Evolutionary conservation across 768 basidiomycete species (phyloP).

Genomic region (Rossbeevera mucosa): DNA sequence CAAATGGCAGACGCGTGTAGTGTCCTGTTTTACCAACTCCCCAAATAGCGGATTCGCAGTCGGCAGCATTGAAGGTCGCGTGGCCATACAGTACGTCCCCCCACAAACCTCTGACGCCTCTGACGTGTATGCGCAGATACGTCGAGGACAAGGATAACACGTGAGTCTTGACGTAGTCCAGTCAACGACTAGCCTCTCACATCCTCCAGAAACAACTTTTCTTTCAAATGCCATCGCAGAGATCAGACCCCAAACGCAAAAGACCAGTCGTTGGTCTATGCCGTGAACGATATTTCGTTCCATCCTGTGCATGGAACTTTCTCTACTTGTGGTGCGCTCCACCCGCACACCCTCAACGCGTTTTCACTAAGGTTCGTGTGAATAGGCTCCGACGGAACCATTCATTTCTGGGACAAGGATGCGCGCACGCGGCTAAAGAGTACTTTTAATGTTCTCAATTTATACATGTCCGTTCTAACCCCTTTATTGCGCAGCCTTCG

Average conservation of each 20-base stretch:
- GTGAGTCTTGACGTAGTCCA: slow-evolving; percentile 37
- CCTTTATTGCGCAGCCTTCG: slow-evolving; percentile 52
- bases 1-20: slow-evolving; percentile 89
- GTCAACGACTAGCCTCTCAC: background rate
- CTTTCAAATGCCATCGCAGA: slow-evolving; percentile 79
- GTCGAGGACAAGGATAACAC: slow-evolving; percentile 78
- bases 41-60: slow-evolving; percentile 70
- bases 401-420: slow-evolving; percentile 95
- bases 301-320: slow-evolving; percentile 84
- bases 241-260: slow-evolving; percentile 52
- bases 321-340: slow-evolving; percentile 62
- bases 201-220: slow-evolving; percentile 64
- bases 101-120: background rate
- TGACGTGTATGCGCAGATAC: slow-evolving; percentile 46
- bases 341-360: slow-evolving; percentile 20
- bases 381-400: slow-evolving; percentile 75
- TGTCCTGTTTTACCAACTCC: slow-evolving; percentile 75
- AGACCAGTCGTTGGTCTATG: slow-evolving; percentile 67
- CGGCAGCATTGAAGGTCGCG: slow-evolving; percentile 85
- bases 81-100: slow-evolving; percentile 84
- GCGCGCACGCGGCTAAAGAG: slow-evolving; percentile 89
- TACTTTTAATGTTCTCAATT: slow-evolving; percentile 26
- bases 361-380: slow-evolving; percentile 8
- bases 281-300: slow-evolving; percentile 85
- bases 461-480: background rate